Percentiles rank a stretch among this genome's conserved stretches.
Conservation (phyloP, 495 filamentous ascomycete species). For the Oidiodendron maius region DNA sequence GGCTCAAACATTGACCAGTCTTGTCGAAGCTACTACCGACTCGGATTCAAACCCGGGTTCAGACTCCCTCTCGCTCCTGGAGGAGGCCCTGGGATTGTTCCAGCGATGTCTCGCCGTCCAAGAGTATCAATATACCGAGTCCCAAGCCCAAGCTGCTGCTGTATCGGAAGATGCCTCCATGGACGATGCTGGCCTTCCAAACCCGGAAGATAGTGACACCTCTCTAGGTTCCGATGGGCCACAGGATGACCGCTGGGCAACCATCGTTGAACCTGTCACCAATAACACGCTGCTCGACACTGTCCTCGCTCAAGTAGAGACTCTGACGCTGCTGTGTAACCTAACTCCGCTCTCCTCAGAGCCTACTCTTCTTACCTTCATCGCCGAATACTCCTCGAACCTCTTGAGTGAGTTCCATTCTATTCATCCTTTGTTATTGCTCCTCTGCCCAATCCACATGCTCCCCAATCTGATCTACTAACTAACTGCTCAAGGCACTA, state of each 20-base stretch:
- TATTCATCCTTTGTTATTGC: neutral
- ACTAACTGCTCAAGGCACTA: slow-evolving; percentile 14
- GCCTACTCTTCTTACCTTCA: slow-evolving; percentile 30
- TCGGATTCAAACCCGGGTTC: neutral
- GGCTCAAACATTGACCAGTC: slow-evolving; percentile 55
- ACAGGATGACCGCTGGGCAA: slow-evolving; percentile 53
- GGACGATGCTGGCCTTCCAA: neutral
- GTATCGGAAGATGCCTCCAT: neutral
- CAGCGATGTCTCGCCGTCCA: slow-evolving; percentile 55
- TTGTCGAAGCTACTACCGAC: slow-evolving; percentile 53
- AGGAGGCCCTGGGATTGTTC: slow-evolving; percentile 59
- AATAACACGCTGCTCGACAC: slow-evolving; percentile 59
- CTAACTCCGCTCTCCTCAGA: slow-evolving; percentile 23
- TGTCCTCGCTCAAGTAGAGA: slow-evolving; percentile 52
- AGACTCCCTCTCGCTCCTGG: slow-evolving; percentile 40
- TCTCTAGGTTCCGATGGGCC: slow-evolving; percentile 10
- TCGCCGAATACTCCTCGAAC: slow-evolving; percentile 46
- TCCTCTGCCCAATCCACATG: no score
- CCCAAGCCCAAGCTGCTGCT: slow-evolving; percentile 24
- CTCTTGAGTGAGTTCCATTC: slow-evolving; percentile 21
- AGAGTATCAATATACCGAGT: slow-evolving; percentile 49
- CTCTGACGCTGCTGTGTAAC: slow-evolving; percentile 49
- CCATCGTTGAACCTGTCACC: slow-evolving; percentile 55
- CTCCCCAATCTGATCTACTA: neutral
- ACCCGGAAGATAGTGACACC: slow-evolving; percentile 6